phyloP scores from a whole-genome alignment of 345 rosid genomes.

The Alliaria petiolata region DNA sequence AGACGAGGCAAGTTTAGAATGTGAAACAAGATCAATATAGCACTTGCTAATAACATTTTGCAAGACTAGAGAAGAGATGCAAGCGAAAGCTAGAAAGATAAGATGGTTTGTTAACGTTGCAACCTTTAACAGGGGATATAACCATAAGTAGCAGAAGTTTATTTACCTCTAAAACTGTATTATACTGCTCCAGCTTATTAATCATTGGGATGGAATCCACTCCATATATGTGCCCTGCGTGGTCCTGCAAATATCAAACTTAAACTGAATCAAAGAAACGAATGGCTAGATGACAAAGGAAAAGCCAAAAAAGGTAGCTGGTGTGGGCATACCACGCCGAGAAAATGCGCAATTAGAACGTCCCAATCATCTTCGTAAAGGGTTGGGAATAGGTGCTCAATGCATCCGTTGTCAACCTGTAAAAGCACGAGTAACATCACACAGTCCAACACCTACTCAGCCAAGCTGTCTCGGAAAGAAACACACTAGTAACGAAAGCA shows the following conservation, averaged over 20 bases:
- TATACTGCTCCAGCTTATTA: conserved; percentile 84
- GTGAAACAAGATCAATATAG: conserved; percentile 6
- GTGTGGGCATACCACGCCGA: conserved; percentile 71
- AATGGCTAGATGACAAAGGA: neutral
- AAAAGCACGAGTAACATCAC: neutral
- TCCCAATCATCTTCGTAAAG: conserved; percentile 83
- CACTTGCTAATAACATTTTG: neutral
- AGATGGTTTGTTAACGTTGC: neutral
- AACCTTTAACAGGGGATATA: neutral
- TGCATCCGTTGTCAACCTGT: conserved; percentile 95
- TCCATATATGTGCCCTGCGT: conserved; percentile 91
- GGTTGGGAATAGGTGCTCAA: conserved; percentile 69
- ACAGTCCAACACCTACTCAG: neutral
- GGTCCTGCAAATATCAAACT: conserved; percentile 57
- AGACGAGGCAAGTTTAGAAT: conserved; percentile 11
- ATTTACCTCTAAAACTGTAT: conserved; percentile 69
- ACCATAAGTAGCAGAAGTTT: conserved; percentile 19
- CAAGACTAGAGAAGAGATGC: neutral
- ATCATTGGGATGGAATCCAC: conserved; percentile 84
- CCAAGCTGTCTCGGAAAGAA: neutral
- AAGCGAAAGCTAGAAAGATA: neutral
- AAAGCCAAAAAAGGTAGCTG: neutral
- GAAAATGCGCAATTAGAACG: conserved; percentile 94
- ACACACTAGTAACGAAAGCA: neutral
- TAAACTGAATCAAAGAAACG: conserved; percentile 7